phyloP scores from a whole-genome alignment of 169 alveolate species.

The Plasmodium cynomolgi region DNA sequence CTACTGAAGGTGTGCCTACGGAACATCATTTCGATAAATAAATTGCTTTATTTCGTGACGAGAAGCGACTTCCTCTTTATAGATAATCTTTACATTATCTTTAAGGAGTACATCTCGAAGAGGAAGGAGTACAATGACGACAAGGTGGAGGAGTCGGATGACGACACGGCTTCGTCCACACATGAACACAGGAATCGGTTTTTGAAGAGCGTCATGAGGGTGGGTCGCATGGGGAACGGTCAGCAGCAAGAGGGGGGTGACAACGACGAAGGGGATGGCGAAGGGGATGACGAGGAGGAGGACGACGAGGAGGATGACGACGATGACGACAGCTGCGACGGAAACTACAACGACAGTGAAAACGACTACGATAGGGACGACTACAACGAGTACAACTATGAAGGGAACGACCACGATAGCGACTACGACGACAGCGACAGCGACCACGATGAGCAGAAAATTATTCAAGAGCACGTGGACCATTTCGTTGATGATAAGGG shows the following conservation, averaged over 20 bases:
- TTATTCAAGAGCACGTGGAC: conserved; percentile 2
- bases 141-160: background rate
- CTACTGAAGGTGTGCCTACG: conserved; percentile 27
- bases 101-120: conserved; percentile 21
- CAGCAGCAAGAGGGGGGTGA: background rate
- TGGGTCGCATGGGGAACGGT: background rate
- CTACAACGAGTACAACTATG: background rate
- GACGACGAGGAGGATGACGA: background rate
- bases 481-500: background rate
- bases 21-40: conserved; percentile 32
- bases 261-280: background rate
- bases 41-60: conserved; percentile 38
- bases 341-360: background rate
- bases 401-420: background rate
- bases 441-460: background rate
- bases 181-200: background rate
- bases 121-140: conserved; percentile 20
- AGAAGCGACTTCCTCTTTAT: conserved; percentile 49
- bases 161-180: background rate
- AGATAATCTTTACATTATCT: conserved; percentile 34
- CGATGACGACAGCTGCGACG: background rate
- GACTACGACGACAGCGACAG: background rate
- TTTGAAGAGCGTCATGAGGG: background rate
- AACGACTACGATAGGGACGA: background rate
- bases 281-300: background rate